Base-by-base conservation (phyloP, 305 asterid species). In the Fraxinus baroniana region DNA sequence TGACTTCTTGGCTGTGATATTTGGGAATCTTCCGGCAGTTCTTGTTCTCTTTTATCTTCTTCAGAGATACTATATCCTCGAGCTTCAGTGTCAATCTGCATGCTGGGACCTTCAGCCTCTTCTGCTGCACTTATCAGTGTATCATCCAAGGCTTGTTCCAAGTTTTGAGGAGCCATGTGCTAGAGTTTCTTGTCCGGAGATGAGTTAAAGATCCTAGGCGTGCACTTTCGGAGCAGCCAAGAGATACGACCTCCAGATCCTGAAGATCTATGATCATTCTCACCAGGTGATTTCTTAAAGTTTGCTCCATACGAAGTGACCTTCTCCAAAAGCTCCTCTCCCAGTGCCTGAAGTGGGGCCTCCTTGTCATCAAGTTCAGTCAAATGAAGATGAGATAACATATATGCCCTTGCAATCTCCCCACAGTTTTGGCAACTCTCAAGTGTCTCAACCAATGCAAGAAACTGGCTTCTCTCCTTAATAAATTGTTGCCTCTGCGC, bases 161-260 rank as follows among this genome's bases (percentile, higher is more conserved):
- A 81, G 85, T 88, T 86, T 74, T 85, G 90, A 77, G 90, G 49
- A 28, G 89, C 84, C 75, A 79, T 5, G n/a, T 80, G 84, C 73
- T 81, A 84, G 75, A 12, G 80, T 78, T 83, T 85, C 62, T 76
- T 82, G 49, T 76, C 85, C 2, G 90, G 91, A 74, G 95, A 84
- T 71, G 74, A 68, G 78, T 82, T 89, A 28, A 91, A 87, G 86
- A 93, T 84, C 80, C 83, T 89, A 28, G 94, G 88, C 70, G 95
- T 91, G 91, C 98, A 94, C 78, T 94, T 91, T 62, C 36, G 87
- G 35, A 94, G 86, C 86, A 94, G 84, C 95, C 92, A 90, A 49
- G 94, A 91, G 79, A 92, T 70, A 37, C 87, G 92, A 17, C 94
- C 90, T 41, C 92, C 92, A 73, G 94, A 90, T 80, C 81, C 90